Evolutionary conservation across 352 stramenopile species (phyloP).

Genomic region (Phytopythium oedochilum): DNA sequence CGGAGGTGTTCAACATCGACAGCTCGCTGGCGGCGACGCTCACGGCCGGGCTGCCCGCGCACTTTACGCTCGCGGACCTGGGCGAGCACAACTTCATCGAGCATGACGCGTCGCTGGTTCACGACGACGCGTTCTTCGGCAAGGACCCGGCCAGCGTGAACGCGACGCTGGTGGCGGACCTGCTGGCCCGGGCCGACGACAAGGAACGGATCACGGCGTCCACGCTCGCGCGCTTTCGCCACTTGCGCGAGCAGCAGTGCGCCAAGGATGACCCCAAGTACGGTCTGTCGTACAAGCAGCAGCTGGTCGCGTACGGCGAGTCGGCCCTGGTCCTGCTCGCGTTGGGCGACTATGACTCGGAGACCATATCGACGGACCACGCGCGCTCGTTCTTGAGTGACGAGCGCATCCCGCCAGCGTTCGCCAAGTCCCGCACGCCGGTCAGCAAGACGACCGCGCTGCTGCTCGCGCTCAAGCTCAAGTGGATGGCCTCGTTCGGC

Average conservation of each 20-base stretch:
- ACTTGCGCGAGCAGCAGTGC: conserved; percentile 33
- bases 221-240: conserved; percentile 32
- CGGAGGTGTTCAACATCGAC: conserved; percentile 49
- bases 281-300: conserved; percentile 33
- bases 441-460: too few species aligned
- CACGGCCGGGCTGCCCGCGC: conserved; percentile 17
- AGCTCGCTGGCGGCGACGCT: conserved; percentile 27
- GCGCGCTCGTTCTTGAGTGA: conserved; percentile 41
- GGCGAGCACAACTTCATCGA: conserved; percentile 59
- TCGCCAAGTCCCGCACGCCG: conserved; percentile 22
- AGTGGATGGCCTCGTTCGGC: neutral
- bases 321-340: conserved; percentile 37
- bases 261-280: conserved; percentile 31
- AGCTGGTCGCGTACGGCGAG: conserved; percentile 40
- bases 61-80: conserved; percentile 51
- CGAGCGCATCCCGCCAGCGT: conserved; percentile 42
- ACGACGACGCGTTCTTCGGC: conserved; percentile 44
- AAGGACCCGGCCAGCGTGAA: conserved; percentile 41
- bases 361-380: conserved; percentile 37
- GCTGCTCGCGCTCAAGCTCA: too few species aligned
- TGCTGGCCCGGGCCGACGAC: conserved; percentile 32
- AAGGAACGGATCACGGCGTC: conserved; percentile 31
- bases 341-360: conserved; percentile 34
- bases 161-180: conserved; percentile 27
- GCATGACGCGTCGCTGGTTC: conserved; percentile 67